Percentiles rank a stretch among this genome's conserved stretches.
Conservation (phyloP, 305 asterid species). For the Fraxinus greggii region DNA sequence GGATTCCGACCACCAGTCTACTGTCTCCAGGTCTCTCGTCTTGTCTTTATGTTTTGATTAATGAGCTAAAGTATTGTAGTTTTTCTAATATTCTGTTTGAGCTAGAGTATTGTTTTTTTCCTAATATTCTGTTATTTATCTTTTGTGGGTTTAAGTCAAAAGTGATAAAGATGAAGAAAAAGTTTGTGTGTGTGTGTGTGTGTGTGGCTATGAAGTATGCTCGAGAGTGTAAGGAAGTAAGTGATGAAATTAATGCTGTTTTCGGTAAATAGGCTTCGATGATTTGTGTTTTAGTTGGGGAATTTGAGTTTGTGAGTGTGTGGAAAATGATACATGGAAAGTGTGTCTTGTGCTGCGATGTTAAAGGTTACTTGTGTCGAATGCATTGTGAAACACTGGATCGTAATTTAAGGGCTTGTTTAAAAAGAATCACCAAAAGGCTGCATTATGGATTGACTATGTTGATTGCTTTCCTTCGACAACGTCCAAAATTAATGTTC, state of each 20-base stretch:
- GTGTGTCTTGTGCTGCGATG: background rate
- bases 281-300: background rate
- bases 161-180: background rate
- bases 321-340: background rate
- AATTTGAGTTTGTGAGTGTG: background rate
- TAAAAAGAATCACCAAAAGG: background rate
- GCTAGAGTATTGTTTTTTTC: background rate
- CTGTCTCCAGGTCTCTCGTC: conserved; percentile 32
- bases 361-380: background rate
- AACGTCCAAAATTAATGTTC: background rate
- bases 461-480: background rate
- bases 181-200: background rate
- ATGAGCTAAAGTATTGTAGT: background rate
- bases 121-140: background rate
- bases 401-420: background rate
- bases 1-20: conserved; percentile 34
- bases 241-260: background rate
- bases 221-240: background rate
- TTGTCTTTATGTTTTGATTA: background rate
- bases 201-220: background rate
- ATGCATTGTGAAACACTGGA: background rate
- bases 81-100: background rate
- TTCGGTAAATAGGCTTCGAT: background rate
- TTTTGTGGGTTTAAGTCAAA: background rate
- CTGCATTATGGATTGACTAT: background rate